Percentiles rank a stretch among this genome's conserved stretches.
These are phyloP conservation scores for Nicotiana undulata DNA, from an alignment of 257 asterid species.

Conservation along the genomic window DNA sequence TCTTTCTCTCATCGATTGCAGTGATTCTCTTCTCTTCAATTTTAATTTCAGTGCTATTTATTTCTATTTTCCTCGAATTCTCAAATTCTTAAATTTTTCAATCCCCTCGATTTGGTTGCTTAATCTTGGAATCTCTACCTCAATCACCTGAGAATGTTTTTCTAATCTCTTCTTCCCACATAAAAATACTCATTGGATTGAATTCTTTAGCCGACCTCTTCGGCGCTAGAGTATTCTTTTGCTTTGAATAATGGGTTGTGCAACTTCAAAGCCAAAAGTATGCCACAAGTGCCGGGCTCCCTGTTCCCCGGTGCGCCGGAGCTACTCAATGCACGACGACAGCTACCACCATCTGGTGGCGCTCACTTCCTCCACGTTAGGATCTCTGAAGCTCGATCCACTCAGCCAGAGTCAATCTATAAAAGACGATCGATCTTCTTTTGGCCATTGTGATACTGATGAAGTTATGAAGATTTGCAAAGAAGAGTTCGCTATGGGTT, in stretches of 20 bases:
- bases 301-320: slow-evolving; percentile 64
- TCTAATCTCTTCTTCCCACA: slow-evolving; percentile 22
- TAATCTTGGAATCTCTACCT: slow-evolving; percentile 38
- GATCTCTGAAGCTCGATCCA: slow-evolving; percentile 65
- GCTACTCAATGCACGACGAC: slow-evolving; percentile 61
- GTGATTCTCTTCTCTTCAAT: slow-evolving; percentile 11
- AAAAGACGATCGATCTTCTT: slow-evolving; percentile 20
- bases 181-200: background rate
- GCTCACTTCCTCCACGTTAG: slow-evolving; percentile 84
- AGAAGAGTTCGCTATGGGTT: slow-evolving; percentile 62
- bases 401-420: slow-evolving; percentile 10
- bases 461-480: slow-evolving; percentile 13
- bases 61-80: no score
- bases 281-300: slow-evolving; percentile 63
- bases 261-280: slow-evolving; percentile 50
- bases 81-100: no score
- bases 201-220: background rate
- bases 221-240: background rate
- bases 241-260: slow-evolving; percentile 63
- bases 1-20: slow-evolving; percentile 11
- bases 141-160: slow-evolving; percentile 47
- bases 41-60: background rate
- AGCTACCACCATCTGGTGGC: slow-evolving; percentile 58
- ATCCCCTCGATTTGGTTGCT: slow-evolving; percentile 10
- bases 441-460: background rate